A percentile compares a stretch with the other conserved stretches of the same genome.
phyloP scores from a whole-genome alignment of 352 stramenopile genomes.

The Phytophthora litchii region DNA sequence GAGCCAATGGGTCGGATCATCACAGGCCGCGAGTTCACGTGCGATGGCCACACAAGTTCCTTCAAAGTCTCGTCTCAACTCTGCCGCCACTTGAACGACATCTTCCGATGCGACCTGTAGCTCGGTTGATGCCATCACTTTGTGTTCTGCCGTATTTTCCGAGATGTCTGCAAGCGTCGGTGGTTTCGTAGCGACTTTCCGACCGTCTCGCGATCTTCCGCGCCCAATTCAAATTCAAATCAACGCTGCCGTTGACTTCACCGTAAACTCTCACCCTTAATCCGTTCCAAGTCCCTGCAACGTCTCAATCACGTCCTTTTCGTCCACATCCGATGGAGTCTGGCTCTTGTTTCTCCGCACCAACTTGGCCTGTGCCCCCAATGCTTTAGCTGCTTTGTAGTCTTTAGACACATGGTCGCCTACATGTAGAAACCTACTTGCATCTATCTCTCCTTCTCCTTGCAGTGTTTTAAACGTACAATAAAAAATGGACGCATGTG shows the following conservation, averaged over 20 bases:
- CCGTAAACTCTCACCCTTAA: background rate
- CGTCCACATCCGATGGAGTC: constrained; percentile 8
- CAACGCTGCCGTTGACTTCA: constrained; percentile 1
- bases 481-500: constrained; percentile 59
- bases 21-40: constrained; percentile 39
- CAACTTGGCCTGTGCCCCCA: constrained; percentile 50
- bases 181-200: constrained; percentile 19
- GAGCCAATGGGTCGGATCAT: constrained; percentile 41
- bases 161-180: constrained; percentile 9
- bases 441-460: constrained; percentile 1
- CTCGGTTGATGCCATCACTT: constrained; percentile 14
- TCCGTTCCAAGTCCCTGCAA: constrained; percentile 35
- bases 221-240: constrained; percentile 8
- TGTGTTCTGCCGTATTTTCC: constrained; percentile 1
- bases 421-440: constrained; percentile 54
- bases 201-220: constrained; percentile 9
- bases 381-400: constrained; percentile 47
- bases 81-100: constrained; percentile 19
- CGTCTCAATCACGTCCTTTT: constrained; percentile 36
- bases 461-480: constrained; percentile 49
- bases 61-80: constrained; percentile 63
- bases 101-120: constrained; percentile 7
- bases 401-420: constrained; percentile 66
- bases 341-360: constrained; percentile 31
- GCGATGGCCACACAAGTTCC: constrained; percentile 46